Base-by-base conservation (phyloP, 2,329 filamentous ascomycete species). In the Didymella pomorum region DNA sequence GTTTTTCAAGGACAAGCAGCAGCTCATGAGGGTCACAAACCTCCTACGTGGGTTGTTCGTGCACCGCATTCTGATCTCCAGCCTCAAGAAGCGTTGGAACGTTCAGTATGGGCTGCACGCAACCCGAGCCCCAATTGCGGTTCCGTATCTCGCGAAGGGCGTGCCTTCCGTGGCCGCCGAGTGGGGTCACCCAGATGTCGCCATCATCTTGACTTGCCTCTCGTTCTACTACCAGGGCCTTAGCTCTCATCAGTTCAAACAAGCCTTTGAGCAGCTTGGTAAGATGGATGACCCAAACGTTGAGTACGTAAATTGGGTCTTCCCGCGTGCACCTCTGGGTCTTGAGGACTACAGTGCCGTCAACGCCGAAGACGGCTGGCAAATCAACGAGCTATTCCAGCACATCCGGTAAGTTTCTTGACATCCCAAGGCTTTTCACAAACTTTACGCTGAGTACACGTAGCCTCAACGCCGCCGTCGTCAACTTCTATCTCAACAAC, bases 401-500 rank as follows among this genome's bases (percentile, higher is more conserved):
- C 18, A 66, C 29, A 53, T 75, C 7, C 63, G 60, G 51, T 62
- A 59, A 29, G 60, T 48, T 11, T 1, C 18, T 2, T 10, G 5
- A n/a, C 14, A 25, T 25, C 23, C 7, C 23, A 7, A 25, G n/a
- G n/a, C n/a, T n/a, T n/a, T n/a, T 25, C 23, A 25, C 23, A 7
- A 7, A 3, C 23, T 25, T 25, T 14, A 14, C 18, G n/a, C 55
- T 58, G 31, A 58, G 7, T 0, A 11, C 14, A 4, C 3, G 0
- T 31, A 58, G 55, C n/a, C 23, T 48, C 10, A 81, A 82, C 0
- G 86, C 87, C 52, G 73, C 69, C 0, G 78, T 81, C 0, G 80
- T 92, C 1, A 84, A 93, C 65, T 91, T 86, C 64, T 93, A 84
- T 65, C 70, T 89, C 31, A 86, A 87, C 50, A 83, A 82, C 1